Evolutionary conservation across 495 filamentous ascomycete genomes (phyloP).

Genomic region (Hyaloscypha variabilis): DNA sequence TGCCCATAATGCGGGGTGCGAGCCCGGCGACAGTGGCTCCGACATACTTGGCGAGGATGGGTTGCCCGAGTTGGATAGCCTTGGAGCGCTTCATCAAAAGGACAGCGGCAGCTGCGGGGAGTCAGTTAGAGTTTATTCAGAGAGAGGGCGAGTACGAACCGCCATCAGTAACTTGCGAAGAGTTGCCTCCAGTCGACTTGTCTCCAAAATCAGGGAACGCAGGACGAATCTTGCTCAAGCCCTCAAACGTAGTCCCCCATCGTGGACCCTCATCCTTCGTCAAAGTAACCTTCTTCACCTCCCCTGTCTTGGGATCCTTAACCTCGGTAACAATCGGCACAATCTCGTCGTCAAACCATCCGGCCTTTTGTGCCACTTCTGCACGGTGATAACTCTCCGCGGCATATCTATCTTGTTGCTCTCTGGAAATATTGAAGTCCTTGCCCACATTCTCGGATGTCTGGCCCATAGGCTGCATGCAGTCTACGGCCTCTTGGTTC

Average conservation of each 20-base stretch:
- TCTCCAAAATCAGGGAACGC: constrained; percentile 92
- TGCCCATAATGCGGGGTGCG: constrained; percentile 94
- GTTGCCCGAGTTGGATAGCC: constrained; percentile 84
- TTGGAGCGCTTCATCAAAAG: constrained; percentile 93
- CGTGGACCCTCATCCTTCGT: constrained; percentile 87
- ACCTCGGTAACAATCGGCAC: constrained; percentile 78
- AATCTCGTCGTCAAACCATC: constrained; percentile 95
- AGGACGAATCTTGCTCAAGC: constrained; percentile 79
- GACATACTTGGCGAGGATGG: constrained; percentile 93
- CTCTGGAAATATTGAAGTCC: constrained; percentile 83
- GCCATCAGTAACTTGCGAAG: constrained; percentile 93
- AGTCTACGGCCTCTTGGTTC: constrained; percentile 79
- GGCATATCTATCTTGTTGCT: constrained; percentile 81
- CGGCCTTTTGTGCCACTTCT: constrained; percentile 88
- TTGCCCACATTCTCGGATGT: constrained; percentile 94
- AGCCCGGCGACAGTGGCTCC: constrained; percentile 89
- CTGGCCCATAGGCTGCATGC: constrained; percentile 96
- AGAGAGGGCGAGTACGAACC: constrained; percentile 38
- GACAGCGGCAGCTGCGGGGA: constrained; percentile 68
- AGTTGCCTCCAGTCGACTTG: constrained; percentile 90
- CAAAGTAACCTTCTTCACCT: constrained; percentile 74
- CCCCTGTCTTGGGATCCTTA: constrained; percentile 81
- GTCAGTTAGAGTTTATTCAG: constrained; percentile 31
- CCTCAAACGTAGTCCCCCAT: constrained; percentile 84
- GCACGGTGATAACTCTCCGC: constrained; percentile 85